Percentiles rank a stretch among this genome's conserved stretches.
These are phyloP conservation scores for Mycena sanguinolenta DNA, from an alignment of 768 basidiomycete genomes.

Conservation along the genomic window DNA sequence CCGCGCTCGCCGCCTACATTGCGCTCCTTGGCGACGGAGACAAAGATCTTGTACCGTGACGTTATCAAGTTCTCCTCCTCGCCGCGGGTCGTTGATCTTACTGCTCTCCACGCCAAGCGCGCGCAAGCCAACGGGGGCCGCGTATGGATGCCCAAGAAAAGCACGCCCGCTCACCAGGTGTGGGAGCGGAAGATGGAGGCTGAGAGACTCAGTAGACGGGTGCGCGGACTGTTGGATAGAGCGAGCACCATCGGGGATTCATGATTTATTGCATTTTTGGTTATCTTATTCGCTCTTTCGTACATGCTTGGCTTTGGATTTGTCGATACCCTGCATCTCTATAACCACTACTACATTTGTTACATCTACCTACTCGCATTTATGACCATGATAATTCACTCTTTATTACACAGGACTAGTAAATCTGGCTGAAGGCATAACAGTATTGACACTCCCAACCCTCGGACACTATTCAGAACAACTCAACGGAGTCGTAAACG, in stretches of 20 bases:
- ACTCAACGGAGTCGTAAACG: slow-evolving; percentile 38
- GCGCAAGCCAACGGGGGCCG: slow-evolving; percentile 63
- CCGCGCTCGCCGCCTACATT: slow-evolving; percentile 63
- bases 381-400: background rate
- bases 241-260: slow-evolving; percentile 59
- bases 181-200: slow-evolving; percentile 82
- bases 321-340: slow-evolving; percentile 36
- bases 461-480: slow-evolving; percentile 39
- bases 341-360: slow-evolving; percentile 22
- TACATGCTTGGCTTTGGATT: slow-evolving; percentile 12
- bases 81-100: slow-evolving; percentile 89
- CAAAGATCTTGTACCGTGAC: slow-evolving; percentile 89
- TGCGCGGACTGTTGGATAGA: slow-evolving; percentile 79
- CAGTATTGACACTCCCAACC: too few species aligned
- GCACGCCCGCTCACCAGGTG: slow-evolving; percentile 86
- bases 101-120: slow-evolving; percentile 66
- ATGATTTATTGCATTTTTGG: slow-evolving; percentile 27
- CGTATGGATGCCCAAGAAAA: slow-evolving; percentile 86
- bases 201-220: slow-evolving; percentile 75
- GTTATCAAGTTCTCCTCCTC: slow-evolving; percentile 88
- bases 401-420: too few species aligned
- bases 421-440: too few species aligned
- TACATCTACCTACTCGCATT: slow-evolving; percentile 14
- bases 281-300: slow-evolving; percentile 14
- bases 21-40: slow-evolving; percentile 82